Base-by-base conservation (phyloP, 164 flowering plant genomes). In the Cinnamomum micranthum region DNA sequence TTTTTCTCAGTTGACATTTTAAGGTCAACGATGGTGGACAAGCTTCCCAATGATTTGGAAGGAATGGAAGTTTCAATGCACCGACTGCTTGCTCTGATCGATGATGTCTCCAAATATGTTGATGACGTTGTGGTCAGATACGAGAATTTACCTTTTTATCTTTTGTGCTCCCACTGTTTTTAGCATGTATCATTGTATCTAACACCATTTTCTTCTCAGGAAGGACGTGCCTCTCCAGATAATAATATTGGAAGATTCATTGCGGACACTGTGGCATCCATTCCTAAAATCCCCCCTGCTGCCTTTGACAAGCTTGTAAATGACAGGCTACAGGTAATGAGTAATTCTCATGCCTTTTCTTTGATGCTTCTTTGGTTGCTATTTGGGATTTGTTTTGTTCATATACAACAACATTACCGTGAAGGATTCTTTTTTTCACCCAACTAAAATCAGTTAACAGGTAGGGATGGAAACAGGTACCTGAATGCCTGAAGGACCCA, bases 1-100 rank as follows among this genome's bases (percentile, higher is more conserved):
- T 24, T 35, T 31, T 22, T 79, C 71, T 77, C 86, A 96, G 98
- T 86, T 86, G 98, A 94, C 72, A 85, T 90, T 17, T 82, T 96
- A 27, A 96, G 94, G 88, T 77, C 85, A 52, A 86, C 93, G 6
- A 70, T 58, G 71, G 97, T 92, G 68, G 97, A 96, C 79, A 94
- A 94, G 82, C 80, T 96, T n/a, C 99, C 99, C 10, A 88, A 74
- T 81, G 98, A 94, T 85, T 81, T 94, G 82, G 99, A 96, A 84
- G 97, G 95, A 78, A 94, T 96, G 99, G 98, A 94, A 79, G 86
- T 88, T 73, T 79, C 98, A 51, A 90, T 91, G 95, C 89, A 87
- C 75, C 79, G 93, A 65, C 81, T 96, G 35, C 82, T 91, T 66
- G 83, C 90, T 79, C 75, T 96, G 19, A 92, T 96, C 33, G 94